phyloP scores from a whole-genome alignment of 805 yeast genomes.

The Pichia eremophila region DNA sequence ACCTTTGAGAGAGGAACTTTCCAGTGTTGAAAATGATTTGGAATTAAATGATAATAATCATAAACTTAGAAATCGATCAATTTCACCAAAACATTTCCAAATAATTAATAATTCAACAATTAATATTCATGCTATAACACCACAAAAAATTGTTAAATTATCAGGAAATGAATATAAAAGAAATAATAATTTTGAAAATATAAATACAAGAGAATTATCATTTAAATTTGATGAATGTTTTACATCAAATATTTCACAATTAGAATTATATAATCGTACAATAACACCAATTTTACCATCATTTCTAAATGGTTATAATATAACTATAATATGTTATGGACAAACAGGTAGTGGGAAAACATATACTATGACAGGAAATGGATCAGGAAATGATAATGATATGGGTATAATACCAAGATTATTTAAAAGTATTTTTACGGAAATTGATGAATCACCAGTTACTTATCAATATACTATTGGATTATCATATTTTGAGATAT shows the following conservation, averaged over 20 bases:
- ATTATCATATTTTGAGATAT: constrained; percentile 72
- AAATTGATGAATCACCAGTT: constrained; percentile 24
- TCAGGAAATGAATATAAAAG: neutral
- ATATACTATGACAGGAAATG: constrained; percentile 64
- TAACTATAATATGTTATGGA: constrained; percentile 47
- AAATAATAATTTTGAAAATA: too few relatives aligned
- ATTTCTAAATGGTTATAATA: constrained; percentile 51
- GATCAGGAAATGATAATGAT: constrained; percentile 13
- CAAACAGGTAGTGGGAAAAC: constrained; percentile 85
- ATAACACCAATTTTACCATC: constrained; percentile 58
- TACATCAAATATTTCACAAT: constrained; percentile 40
- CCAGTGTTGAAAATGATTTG: too few relatives aligned
- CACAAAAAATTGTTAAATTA: neutral
- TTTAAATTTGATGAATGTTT: constrained; percentile 66
- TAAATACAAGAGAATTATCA: neutral
- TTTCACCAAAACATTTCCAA: neutral
- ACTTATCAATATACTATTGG: constrained; percentile 30
- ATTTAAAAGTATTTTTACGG: constrained; percentile 52
- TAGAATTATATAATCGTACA: constrained; percentile 48
- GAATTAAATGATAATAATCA: neutral
- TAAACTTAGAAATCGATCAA: neutral
- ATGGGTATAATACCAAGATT: constrained; percentile 67
- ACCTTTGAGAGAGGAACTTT: neutral
- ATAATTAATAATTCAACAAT: neutral
- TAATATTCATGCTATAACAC: neutral